Percentiles rank a stretch among this genome's conserved stretches.
Conservation (phyloP, 2,329 filamentous ascomycete species). For the Sporothrix phasma region DNA sequence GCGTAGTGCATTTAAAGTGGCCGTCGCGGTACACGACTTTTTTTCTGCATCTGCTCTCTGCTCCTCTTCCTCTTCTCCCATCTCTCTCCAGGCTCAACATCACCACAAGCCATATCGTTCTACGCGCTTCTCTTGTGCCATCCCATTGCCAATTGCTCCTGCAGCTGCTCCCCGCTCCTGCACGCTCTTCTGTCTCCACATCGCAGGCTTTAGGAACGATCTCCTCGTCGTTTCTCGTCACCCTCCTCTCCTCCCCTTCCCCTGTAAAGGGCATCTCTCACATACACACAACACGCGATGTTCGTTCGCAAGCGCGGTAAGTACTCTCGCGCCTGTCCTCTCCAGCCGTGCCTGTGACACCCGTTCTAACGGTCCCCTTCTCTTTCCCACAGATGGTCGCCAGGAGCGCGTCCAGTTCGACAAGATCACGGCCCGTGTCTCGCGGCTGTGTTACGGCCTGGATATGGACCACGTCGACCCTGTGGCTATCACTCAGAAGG, state of each 20-base stretch:
- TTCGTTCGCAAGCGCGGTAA: conserved; percentile 55
- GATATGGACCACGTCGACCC: conserved; percentile 93
- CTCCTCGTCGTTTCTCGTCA: background rate
- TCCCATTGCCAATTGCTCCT: background rate
- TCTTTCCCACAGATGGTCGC: conserved; percentile 69
- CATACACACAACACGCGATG: conserved; percentile 33
- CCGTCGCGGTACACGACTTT: conserved; percentile 16
- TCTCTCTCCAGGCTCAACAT: conserved; percentile 6
- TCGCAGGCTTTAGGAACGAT: background rate
- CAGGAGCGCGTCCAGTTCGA: conserved; percentile 99
- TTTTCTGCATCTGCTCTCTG: conserved; percentile 10
- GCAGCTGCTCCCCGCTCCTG: background rate
- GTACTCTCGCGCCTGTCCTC: conserved; percentile 23
- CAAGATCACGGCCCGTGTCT: conserved; percentile 99
- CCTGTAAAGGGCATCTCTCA: conserved; percentile 12
- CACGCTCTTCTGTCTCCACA: background rate
- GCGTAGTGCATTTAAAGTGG: conserved; percentile 20
- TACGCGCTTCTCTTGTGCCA: background rate
- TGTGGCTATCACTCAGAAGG: conserved; percentile 96
- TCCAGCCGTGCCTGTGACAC: background rate
- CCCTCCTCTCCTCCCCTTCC: conserved; percentile 7
- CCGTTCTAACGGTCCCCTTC: background rate
- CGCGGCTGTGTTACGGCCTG: conserved; percentile 92
- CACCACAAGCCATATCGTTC: background rate
- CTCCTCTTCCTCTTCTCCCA: conserved; percentile 2